Evolutionary conservation across 192 early-diverging fungal genomes (phyloP), one percentile per base, ranked within the genome.

Genomic region (Coemansia sp.): DNA sequence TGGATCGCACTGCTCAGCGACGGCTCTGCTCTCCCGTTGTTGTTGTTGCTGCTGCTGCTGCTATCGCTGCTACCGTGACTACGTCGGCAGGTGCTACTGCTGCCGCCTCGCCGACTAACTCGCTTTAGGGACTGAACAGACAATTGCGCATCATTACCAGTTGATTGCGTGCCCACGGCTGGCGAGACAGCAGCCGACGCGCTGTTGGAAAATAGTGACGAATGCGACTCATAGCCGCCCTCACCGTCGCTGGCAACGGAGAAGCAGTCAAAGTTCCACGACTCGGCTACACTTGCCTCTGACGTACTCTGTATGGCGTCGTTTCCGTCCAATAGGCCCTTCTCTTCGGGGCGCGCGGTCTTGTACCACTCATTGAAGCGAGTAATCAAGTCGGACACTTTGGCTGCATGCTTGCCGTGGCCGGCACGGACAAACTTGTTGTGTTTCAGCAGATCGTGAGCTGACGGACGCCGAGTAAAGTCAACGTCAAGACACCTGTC

Each of bases 381-480:
- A 19, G 69, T 44, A 13, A 83, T 83, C 57, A 83, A 69, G n/a
- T 83, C 81, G 9, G 73, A 72, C 1, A 83, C 73, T 13, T 70
- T 72, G 34, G 81, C 81, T 8, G 75, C 72, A 40, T 83, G 81
- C 59, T 78, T 83, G 27, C 81, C 76, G 69, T 74, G 73, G 21
- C 76, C 76, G 2, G 72, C 67, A 37, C 76, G 81, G 44, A 83
- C 81, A 78, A 83, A 83, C 54, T 66, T 66, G 73, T 64, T 79
- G 69, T 79, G 74, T 65, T 93, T 94, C 8, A 95, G 73, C 33
- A 99, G 74, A 33, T 96, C 95, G 59, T 94, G 91, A 6, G 96
- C 93, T 5, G 85, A 91, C 2, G 92, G 93, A 31, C 97, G 87
- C 91, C 92, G 85, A 36, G 89, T 87, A 27, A 96, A 93, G 51